phyloP scores from a whole-genome alignment of 2,329 filamentous ascomycete species.

The Ophiobolus disseminans region DNA sequence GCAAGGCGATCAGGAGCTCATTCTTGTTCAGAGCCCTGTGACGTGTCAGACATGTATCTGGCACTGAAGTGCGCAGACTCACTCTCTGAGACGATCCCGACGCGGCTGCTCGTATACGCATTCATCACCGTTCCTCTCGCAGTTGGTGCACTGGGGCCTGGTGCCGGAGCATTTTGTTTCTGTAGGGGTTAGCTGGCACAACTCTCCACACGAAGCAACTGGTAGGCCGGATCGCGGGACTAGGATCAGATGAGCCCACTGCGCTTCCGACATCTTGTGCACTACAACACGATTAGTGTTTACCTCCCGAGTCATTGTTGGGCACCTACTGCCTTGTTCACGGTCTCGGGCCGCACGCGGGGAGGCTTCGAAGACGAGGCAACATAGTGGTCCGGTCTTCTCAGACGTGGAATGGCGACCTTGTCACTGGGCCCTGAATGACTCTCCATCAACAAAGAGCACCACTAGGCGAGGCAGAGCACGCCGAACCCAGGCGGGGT shows the following conservation, averaged over 20 bases:
- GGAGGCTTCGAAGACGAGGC: not conserved
- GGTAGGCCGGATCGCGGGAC: not conserved
- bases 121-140: conserved; percentile 26
- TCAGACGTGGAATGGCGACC: conserved; percentile 2
- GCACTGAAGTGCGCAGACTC: conserved; percentile 1
- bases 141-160: conserved; percentile 41
- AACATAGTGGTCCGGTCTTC: not conserved
- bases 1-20: conserved; percentile 19
- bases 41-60: not conserved
- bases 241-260: conserved; percentile 13
- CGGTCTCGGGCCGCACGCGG: conserved; percentile 10
- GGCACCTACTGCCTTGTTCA: conserved; percentile 23
- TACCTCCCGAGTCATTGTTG: not conserved
- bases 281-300: conserved; percentile 12
- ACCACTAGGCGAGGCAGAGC: too few species aligned
- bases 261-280: conserved; percentile 25
- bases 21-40: conserved; percentile 19
- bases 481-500: too few species aligned
- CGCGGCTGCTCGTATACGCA: conserved; percentile 45
- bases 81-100: conserved; percentile 43
- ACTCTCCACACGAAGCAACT: not conserved
- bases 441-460: too few species aligned
- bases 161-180: conserved; percentile 47
- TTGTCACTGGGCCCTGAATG: conserved; percentile 1
- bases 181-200: conserved; percentile 9